Conservation (phyloP, 2,329 filamentous ascomycete genomes). For the Phialemonium atrogriseum region DNA sequence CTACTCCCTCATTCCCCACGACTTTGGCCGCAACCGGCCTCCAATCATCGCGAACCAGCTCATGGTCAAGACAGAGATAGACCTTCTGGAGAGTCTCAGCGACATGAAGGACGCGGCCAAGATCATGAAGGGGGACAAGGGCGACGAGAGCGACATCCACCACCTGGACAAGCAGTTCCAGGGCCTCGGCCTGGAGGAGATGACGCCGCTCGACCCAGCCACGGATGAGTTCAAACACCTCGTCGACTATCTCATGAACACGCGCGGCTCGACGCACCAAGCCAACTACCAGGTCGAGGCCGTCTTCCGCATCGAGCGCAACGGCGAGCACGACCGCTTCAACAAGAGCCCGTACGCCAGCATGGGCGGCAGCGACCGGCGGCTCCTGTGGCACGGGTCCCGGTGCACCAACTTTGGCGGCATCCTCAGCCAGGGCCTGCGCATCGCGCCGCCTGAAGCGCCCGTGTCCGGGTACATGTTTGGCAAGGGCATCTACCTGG, state of each 20-base stretch:
- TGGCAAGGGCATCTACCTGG: slow-evolving; percentile 81
- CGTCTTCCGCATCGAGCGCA: slow-evolving; percentile 76
- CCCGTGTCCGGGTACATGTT: slow-evolving; percentile 81
- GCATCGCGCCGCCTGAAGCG: slow-evolving; percentile 82
- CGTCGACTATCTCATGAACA: slow-evolving; percentile 56
- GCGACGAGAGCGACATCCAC: slow-evolving; percentile 45
- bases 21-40: slow-evolving; percentile 65
- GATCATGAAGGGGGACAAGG: slow-evolving; percentile 61
- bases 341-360: slow-evolving; percentile 43
- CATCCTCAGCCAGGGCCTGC: slow-evolving; percentile 78
- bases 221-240: slow-evolving; percentile 59
- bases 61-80: slow-evolving; percentile 66
- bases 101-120: slow-evolving; percentile 78
- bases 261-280: slow-evolving; percentile 59
- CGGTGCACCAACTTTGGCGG: slow-evolving; percentile 78
- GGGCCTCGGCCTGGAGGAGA: slow-evolving; percentile 65
- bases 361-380: slow-evolving; percentile 46
- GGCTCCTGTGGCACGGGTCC: slow-evolving; percentile 83
- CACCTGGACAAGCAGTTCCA: slow-evolving; percentile 65
- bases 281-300: slow-evolving; percentile 54
- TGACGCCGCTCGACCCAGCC: slow-evolving; percentile 55
- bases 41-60: slow-evolving; percentile 52
- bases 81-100: slow-evolving; percentile 69
- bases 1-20: slow-evolving; percentile 76
- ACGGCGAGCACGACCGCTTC: slow-evolving; percentile 65